A percentile compares a stretch with the other conserved stretches of the same genome.
These are phyloP conservation scores for Phycomyces nitens DNA, from an alignment of 192 early-diverging fungal genomes.

Conservation along the genomic window DNA sequence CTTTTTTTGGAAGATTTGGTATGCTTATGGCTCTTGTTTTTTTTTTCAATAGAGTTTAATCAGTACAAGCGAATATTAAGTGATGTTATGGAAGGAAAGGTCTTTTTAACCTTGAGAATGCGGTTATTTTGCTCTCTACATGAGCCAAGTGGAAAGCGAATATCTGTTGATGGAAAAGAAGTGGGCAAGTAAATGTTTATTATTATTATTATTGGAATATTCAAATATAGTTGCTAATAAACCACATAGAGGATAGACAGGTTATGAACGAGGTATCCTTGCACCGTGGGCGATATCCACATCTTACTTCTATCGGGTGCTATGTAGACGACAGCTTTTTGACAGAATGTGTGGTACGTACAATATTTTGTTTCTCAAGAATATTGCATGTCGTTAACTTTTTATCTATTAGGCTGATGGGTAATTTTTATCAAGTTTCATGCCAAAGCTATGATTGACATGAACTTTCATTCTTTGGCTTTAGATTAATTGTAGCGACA, in stretches of 20 bases:
- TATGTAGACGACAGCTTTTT: constrained; percentile 77
- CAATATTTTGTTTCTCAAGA: constrained; percentile 31
- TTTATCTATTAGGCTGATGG: constrained; percentile 16
- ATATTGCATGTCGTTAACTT: background rate
- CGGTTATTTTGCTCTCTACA: constrained; percentile 68
- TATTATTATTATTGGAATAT: too few relatives aligned
- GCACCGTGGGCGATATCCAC: constrained; percentile 83
- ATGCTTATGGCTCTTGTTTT: too few relatives aligned
- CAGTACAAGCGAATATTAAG: constrained; percentile 58
- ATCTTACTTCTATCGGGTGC: constrained; percentile 77
- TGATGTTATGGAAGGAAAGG: constrained; percentile 59
- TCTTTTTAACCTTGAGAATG: constrained; percentile 75
- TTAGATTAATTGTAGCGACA: constrained; percentile 74
- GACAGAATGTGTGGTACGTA: constrained; percentile 71
- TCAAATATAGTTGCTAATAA: background rate
- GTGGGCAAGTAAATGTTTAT: constrained; percentile 28
- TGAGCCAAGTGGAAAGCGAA: constrained; percentile 46
- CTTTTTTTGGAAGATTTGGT: too few relatives aligned
- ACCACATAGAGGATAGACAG: constrained; percentile 38
- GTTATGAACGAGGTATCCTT: constrained; percentile 88
- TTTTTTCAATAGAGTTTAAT: constrained; percentile 54
- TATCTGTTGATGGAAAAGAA: constrained; percentile 47
- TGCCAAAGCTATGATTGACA: background rate
- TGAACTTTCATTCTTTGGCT: constrained; percentile 9
- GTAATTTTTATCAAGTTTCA: constrained; percentile 6